Conservation (phyloP, 768 basidiomycete genomes). For the Lentinula sp. region DNA sequence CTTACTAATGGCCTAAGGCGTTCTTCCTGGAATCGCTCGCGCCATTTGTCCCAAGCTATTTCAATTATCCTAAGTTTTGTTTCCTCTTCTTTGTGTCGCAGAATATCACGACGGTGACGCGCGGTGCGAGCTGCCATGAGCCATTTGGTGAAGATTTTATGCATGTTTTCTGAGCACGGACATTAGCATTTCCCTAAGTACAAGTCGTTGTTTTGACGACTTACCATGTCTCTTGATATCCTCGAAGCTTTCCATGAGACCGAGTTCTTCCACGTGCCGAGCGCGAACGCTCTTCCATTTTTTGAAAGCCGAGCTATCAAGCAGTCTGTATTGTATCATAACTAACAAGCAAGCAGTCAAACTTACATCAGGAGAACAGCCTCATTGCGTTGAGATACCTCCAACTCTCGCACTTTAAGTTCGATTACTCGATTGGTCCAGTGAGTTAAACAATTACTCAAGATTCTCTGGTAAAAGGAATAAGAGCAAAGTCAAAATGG, state of each 20-base stretch:
- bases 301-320: conserved; percentile 45
- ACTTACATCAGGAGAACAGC: conserved; percentile 25
- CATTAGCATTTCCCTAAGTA: background rate
- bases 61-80: conserved; percentile 45
- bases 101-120: conserved; percentile 51
- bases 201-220: conserved; percentile 1
- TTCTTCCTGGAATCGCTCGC: conserved; percentile 62
- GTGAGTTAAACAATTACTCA: conserved; percentile 36
- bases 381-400: conserved; percentile 43
- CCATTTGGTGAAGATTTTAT: conserved; percentile 70
- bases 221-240: conserved; percentile 76
- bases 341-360: conserved; percentile 2
- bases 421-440: conserved; percentile 77
- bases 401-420: conserved; percentile 67
- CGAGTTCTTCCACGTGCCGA: conserved; percentile 64
- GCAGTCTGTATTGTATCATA: background rate
- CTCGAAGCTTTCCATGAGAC: conserved; percentile 80
- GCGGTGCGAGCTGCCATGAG: conserved; percentile 50
- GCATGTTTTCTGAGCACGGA: conserved; percentile 48
- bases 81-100: conserved; percentile 60
- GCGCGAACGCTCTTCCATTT: conserved; percentile 64
- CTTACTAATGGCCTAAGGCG: conserved; percentile 57
- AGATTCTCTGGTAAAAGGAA: conserved; percentile 37
- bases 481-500: background rate
- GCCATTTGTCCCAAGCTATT: conserved; percentile 74